Base-by-base conservation (phyloP, 331 rosid species). In the Dryas integrifolia region DNA sequence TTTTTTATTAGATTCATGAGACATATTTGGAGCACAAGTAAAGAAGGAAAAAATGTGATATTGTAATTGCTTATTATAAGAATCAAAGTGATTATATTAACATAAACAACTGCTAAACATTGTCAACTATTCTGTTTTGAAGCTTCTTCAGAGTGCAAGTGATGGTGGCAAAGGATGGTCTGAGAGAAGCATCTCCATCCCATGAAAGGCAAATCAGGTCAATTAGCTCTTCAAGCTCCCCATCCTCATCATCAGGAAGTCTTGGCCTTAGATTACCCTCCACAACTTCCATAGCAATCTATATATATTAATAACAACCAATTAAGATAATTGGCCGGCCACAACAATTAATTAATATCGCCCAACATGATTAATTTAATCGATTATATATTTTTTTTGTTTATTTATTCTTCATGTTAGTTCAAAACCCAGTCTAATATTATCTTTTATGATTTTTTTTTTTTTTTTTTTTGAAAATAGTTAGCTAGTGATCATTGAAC, bases 211-310 rank as follows among this genome's bases (percentile, higher is more conserved):
- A 41, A 45, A 83, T 77, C 1, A 91, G 63, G 11, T 82, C 82
- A 14, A 72, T 74, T 57, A 91, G 62, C 75, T 87, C 96, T 49
- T 35, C 82, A 40, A 87, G 1, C 16, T 82, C 49, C 4, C 76
- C 87, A 72, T 73, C 77, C 3, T 73, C 72, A 10, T 85, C 83
- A 9, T 75, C 26, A 4, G 89, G 73, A 77, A 87, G 81, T 76
- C 68, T 55, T 14, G 93, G 97, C 80, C 98, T 72, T 58, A 88
- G 52, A 41, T 86, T 85, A 2, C 78, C 80, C 71, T 87, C 98
- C 50, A 77, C 94, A 44, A 89, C 98, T 73, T 89, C 92, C 94
- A 85, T 82, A 0, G 96, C 96, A 72, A 90, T 88, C 97, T 90
- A 79, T 40, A 10, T 30, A 39, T 43, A 9, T n/a, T n/a, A 12